Percentiles rank a stretch among this genome's conserved stretches.
Evolutionary conservation across 306 rosid genomes (phyloP).

Genomic region (Carpinus fangiana): DNA sequence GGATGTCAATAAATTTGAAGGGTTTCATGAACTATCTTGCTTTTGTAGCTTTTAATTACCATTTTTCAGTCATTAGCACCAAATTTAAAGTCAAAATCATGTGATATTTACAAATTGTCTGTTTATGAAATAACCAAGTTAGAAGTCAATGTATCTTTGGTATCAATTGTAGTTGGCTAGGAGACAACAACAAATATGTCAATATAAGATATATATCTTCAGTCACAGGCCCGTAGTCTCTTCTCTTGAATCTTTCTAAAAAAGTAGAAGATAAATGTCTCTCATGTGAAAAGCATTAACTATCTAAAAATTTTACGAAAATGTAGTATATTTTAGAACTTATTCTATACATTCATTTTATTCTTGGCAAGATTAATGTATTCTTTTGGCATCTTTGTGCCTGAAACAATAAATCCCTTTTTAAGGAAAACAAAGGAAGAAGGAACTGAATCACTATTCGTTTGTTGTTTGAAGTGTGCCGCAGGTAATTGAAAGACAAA

Average conservation of each 20-base stretch:
- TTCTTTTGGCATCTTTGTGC: no score
- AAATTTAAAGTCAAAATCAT: no score
- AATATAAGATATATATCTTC: neutral
- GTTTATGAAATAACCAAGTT: no score
- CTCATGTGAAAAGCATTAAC: no score
- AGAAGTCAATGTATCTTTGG: no score
- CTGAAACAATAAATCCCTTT: no score
- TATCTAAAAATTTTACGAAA: neutral
- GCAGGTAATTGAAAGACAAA: slow-evolving; percentile 26
- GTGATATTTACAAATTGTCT: no score
- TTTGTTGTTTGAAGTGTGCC: slow-evolving; percentile 25
- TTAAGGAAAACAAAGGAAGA: neutral
- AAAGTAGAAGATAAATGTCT: neutral
- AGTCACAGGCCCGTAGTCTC: neutral
- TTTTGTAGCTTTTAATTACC: no score
- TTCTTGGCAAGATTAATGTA: neutral
- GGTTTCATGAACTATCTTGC: no score
- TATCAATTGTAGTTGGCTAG: neutral
- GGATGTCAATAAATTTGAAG: no score
- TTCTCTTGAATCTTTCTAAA: neutral
- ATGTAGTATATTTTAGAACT: neutral
- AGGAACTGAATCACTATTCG: neutral
- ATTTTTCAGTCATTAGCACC: no score
- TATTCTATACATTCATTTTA: neutral
- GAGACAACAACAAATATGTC: neutral